Base-by-base conservation (phyloP, 148 eudicot genomes). In the Beta vulgaris region DNA sequence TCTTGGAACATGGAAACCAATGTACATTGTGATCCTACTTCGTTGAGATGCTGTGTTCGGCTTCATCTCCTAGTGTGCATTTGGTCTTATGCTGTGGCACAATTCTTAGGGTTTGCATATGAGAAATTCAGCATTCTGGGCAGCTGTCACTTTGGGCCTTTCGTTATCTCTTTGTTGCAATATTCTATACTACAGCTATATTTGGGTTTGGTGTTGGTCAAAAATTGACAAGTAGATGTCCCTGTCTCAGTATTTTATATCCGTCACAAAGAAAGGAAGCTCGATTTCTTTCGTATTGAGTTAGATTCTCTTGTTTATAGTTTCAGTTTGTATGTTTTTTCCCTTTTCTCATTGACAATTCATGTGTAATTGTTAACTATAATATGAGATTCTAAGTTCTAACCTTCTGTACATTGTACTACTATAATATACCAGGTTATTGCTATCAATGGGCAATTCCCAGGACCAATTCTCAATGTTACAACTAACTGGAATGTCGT, bases 401-500 rank as follows among this genome's bases (percentile, higher is more conserved):
- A 32, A 39, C 34, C 69, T 48, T 39, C 8, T 43, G 43, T 59
- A 46, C 28, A 29, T 26, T 66, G 62, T 68, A n/a, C n/a, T n/a
- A n/a, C n/a, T n/a, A 51, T 75, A 34, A 72, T 64, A 8, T 79
- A 67, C 34, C 75, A 95, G 99, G 98, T 95, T 84, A 95, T 95
- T 87, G 98, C 88, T 65, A 82, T 95, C 54, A 86, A 95, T 46
- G 97, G 97, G 40, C 92, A 87, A 72, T 95, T 92, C 75, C 99
- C 99, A 3, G 99, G 99, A 74, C 99, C 99, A 36, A 82, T 91
- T 82, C 90, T 95, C 62, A 91, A 91, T 73, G 91, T 87, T 73
- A 95, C 99, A 35, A 92, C 99, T 51, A 95, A 95, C 80, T 95
- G 99, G 99, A 91, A 95, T 77, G 92, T 95, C 35, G 87, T 88